Base-by-base conservation (phyloP, 345 rosid species). In the Eutrema yunnanense region DNA sequence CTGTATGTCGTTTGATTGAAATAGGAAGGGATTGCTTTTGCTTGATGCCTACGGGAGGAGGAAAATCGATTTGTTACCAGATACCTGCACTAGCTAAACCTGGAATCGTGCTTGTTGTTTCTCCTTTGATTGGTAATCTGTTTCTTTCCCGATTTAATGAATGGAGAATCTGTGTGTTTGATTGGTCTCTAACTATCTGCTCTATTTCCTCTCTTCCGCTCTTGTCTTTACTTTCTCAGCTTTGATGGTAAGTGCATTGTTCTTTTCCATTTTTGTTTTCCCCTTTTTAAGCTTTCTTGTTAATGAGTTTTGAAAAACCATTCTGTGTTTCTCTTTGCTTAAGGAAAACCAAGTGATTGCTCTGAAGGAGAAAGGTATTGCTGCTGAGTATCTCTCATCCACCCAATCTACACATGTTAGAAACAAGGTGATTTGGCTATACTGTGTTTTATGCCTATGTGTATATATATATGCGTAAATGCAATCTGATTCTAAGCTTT, bases 31-130 rank as follows among this genome's bases (percentile, higher is more conserved):
- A 95, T 80, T 95, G 97, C 73, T 89, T 95, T 80, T 95, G 97
- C 65, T 79, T 95, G 59, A 92, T 95, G 99, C 99, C 99, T 6
- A 95, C 96, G 9, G 96, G 99, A 43, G 96, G 97, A 76, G 99
- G 99, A 53, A 95, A 95, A 81, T 95, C 97, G 7, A 87, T 92
- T 84, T 95, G 98, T 79, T 95, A 89, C 75, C 99, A 95, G 72
- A 88, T 95, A 73, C 96, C 97, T 71, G 97, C 99, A 10, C 42
- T 94, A 57, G 91, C 96, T n/a, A 89, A 81, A 73, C 78, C 83
- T 9, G 96, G 98, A 74, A 87, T 94, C 68, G 97, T 88, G 43
- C 96, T 94, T 66, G 97, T 94, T 49, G 92, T 91, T 69, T 94
- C 90, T 80, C 98, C 98, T 56, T 84, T 91, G 70, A 94, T 94